phyloP scores from a whole-genome alignment of 164 flowering plant genomes.

The Nymphaea colorata region DNA sequence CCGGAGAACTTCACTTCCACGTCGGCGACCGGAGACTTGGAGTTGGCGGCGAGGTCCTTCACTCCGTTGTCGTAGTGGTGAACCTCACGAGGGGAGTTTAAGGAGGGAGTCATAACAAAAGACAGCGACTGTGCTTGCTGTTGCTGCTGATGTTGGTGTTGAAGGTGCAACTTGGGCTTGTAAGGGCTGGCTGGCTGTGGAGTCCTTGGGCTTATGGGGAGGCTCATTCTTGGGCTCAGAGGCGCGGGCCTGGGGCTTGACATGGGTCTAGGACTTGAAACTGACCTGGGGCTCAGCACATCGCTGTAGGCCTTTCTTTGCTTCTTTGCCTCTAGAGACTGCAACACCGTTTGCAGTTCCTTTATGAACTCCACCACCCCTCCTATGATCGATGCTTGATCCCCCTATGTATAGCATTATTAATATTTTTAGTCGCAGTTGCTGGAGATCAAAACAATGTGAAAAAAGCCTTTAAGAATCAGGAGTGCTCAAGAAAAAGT shows the following conservation, averaged over 20 bases:
- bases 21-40: constrained; percentile 60
- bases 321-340: constrained; percentile 79
- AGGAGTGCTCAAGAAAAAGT: neutral
- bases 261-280: constrained; percentile 54
- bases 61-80: constrained; percentile 21
- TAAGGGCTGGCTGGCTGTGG: constrained; percentile 79
- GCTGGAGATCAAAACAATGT: neutral
- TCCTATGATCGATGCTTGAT: constrained; percentile 95
- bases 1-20: constrained; percentile 93
- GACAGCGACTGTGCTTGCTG: neutral
- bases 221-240: constrained; percentile 45
- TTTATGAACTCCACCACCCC: constrained; percentile 90
- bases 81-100: constrained; percentile 17
- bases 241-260: constrained; percentile 63
- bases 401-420: constrained; percentile 40
- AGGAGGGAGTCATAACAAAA: constrained; percentile 14
- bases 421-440: neutral
- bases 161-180: constrained; percentile 31
- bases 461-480: neutral
- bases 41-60: constrained; percentile 63
- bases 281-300: constrained; percentile 71
- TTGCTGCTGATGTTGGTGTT: neutral
- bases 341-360: constrained; percentile 80
- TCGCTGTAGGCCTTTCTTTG: constrained; percentile 74
- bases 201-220: constrained; percentile 84